Conservation (phyloP, 345 rosid species). For the Lepidium aucheri region DNA sequence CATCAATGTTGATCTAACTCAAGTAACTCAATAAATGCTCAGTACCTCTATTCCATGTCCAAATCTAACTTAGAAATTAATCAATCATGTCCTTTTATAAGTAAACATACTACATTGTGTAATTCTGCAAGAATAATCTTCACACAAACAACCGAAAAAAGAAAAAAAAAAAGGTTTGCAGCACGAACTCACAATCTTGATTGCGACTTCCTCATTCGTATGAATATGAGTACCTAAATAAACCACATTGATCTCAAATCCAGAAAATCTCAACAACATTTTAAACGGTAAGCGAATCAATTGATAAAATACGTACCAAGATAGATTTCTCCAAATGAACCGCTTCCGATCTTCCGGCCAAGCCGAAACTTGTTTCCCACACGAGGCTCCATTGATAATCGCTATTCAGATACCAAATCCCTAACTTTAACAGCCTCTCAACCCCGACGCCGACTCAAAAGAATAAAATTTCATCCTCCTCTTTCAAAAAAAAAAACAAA, state of each 20-base stretch:
- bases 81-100: constrained; percentile 7
- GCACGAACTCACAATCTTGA: constrained; percentile 75
- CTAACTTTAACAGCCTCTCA: constrained; percentile 19
- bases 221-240: constrained; percentile 67
- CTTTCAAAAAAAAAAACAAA: not conserved
- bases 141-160: not conserved
- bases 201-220: constrained; percentile 90
- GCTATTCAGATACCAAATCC: constrained; percentile 15
- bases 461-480: not conserved
- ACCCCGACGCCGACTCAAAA: constrained; percentile 13
- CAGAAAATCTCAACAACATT: not conserved
- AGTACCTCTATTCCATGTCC: not conserved
- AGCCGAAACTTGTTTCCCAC: constrained; percentile 87
- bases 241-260: not conserved
- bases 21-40: constrained; percentile 9
- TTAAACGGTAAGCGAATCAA: not conserved
- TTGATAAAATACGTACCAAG: constrained; percentile 45
- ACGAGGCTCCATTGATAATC: constrained; percentile 61
- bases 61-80: constrained; percentile 47
- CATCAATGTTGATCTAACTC: not conserved
- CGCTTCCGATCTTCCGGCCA: constrained; percentile 94
- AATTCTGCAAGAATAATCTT: not conserved
- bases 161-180: not conserved
- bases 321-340: constrained; percentile 97
- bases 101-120: constrained; percentile 11